Evolutionary conservation across 2,329 filamentous ascomycete genomes (phyloP).

Genomic region (Neonectria hederae): DNA sequence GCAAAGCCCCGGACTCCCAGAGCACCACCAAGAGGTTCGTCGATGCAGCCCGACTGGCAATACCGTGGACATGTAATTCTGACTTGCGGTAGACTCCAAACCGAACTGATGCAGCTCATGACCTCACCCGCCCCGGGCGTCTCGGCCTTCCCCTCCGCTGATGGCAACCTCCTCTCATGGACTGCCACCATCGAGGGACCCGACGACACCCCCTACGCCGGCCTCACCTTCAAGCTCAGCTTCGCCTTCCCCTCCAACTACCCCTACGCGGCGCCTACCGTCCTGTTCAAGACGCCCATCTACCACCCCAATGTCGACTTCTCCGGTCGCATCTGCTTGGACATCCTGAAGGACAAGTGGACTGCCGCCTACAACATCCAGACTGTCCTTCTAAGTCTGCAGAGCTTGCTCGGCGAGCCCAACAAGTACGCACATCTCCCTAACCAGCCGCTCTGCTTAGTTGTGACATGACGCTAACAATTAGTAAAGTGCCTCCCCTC

Average conservation of each 20-base stretch:
- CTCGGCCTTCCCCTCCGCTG: slow-evolving; percentile 90
- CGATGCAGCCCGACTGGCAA: slow-evolving; percentile 5
- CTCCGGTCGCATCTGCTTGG: slow-evolving; percentile 93
- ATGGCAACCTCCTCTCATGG: slow-evolving; percentile 92
- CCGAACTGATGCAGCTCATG: slow-evolving; percentile 98
- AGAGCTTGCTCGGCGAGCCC: slow-evolving; percentile 94
- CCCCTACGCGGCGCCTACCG: slow-evolving; percentile 88
- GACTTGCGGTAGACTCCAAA: slow-evolving; percentile 76
- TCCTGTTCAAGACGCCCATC: slow-evolving; percentile 97
- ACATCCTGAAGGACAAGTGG: slow-evolving; percentile 99
- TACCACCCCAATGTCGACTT: slow-evolving; percentile 99
- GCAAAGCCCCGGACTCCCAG: slow-evolving; percentile 71
- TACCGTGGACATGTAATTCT: slow-evolving; percentile 11
- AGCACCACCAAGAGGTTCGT: slow-evolving; percentile 81
- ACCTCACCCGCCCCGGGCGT: slow-evolving; percentile 91
- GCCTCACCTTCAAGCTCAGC: slow-evolving; percentile 88
- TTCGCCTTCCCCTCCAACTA: slow-evolving; percentile 94
- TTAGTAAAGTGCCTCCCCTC: slow-evolving; percentile 77
- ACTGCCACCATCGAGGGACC: slow-evolving; percentile 93
- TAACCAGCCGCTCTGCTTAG: background rate
- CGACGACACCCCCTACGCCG: slow-evolving; percentile 88
- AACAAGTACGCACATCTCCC: slow-evolving; percentile 81
- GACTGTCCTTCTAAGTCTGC: slow-evolving; percentile 89
- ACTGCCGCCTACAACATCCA: slow-evolving; percentile 97
- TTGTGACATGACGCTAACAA: slow-evolving; percentile 33